Percentiles rank a stretch among this genome's conserved stretches.
These are phyloP conservation scores for Trichophaea hybrida DNA, from an alignment of 2,329 filamentous ascomycete genomes.

Conservation along the genomic window DNA sequence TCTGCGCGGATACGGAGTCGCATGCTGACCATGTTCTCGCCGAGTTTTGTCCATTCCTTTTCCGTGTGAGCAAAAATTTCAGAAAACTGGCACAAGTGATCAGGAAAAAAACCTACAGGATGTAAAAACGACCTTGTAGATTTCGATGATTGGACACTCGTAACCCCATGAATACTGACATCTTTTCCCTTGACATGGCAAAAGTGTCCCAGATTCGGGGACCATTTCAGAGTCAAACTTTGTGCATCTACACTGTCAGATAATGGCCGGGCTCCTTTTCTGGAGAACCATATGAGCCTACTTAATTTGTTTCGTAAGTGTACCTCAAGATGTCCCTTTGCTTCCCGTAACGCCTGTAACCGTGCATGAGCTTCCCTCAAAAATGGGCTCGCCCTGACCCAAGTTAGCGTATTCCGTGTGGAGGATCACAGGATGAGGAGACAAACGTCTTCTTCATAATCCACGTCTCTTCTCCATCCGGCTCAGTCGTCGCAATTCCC, in stretches of 20 bases:
- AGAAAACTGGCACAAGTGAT: not conserved
- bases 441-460: slow-evolving; percentile 42
- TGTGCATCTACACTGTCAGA: slow-evolving; percentile 21
- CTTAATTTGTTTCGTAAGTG: slow-evolving; percentile 2
- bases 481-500: slow-evolving; percentile 25
- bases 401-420: not conserved
- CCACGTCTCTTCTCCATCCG: slow-evolving; percentile 40
- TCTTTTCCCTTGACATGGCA: slow-evolving; percentile 71
- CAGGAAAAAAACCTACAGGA: slow-evolving; percentile 30
- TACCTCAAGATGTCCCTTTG: slow-evolving; percentile 22
- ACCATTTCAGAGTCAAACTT: slow-evolving; percentile 68
- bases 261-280: not conserved
- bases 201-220: slow-evolving; percentile 72
- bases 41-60: slow-evolving; percentile 64
- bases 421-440: not conserved
- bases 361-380: not conserved
- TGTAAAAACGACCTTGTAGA: slow-evolving; percentile 74
- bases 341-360: not conserved
- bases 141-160: slow-evolving; percentile 58
- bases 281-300: not conserved
- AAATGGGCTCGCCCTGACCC: not conserved
- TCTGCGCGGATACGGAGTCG: slow-evolving; percentile 67
- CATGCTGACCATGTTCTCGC: slow-evolving; percentile 61
- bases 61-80: not conserved
- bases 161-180: not conserved